Conservation (phyloP, 495 filamentous ascomycete species). For the Trypethelium eluteriae region DNA sequence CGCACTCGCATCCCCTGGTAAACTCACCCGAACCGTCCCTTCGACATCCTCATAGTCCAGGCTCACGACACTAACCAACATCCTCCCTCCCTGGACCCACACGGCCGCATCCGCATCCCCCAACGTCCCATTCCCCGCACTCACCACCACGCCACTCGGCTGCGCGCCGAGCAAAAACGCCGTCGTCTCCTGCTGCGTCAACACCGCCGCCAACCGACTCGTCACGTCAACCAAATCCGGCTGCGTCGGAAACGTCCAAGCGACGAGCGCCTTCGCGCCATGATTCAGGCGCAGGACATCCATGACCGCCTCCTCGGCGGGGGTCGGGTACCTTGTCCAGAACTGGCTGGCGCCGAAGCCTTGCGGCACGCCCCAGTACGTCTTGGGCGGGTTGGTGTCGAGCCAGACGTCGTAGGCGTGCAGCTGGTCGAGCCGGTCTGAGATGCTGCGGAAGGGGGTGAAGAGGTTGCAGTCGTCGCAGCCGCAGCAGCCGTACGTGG, state of each 20-base stretch:
- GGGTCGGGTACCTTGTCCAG: conserved; percentile 51
- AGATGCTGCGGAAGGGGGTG: conserved; percentile 46
- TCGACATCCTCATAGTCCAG: conserved; percentile 15
- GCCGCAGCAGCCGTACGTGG: conserved; percentile 62
- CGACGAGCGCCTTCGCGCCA: conserved; percentile 45
- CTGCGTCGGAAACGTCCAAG: conserved; percentile 50
- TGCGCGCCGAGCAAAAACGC: conserved; percentile 39
- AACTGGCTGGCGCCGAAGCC: conserved; percentile 56
- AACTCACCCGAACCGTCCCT: conserved; percentile 7
- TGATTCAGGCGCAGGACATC: conserved; percentile 54
- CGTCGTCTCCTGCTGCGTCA: conserved; percentile 35
- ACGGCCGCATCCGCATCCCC: conserved; percentile 18
- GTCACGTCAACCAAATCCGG: conserved; percentile 38
- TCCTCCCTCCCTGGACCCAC: conserved; percentile 13
- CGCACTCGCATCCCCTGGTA: conserved; percentile 11
- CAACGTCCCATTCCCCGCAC: conserved; percentile 18
- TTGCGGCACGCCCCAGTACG: conserved; percentile 55
- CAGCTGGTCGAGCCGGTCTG: conserved; percentile 45
- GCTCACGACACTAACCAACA: conserved; percentile 17
- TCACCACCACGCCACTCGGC: conserved; percentile 16
- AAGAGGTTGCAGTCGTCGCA: conserved; percentile 58
- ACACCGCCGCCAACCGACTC: conserved; percentile 40
- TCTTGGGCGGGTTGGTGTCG: conserved; percentile 38
- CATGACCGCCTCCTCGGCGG: conserved; percentile 53
- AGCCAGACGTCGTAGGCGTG: conserved; percentile 40